Evolutionary conservation across 495 filamentous ascomycete genomes (phyloP).

Genomic region (Xylaria sp.): DNA sequence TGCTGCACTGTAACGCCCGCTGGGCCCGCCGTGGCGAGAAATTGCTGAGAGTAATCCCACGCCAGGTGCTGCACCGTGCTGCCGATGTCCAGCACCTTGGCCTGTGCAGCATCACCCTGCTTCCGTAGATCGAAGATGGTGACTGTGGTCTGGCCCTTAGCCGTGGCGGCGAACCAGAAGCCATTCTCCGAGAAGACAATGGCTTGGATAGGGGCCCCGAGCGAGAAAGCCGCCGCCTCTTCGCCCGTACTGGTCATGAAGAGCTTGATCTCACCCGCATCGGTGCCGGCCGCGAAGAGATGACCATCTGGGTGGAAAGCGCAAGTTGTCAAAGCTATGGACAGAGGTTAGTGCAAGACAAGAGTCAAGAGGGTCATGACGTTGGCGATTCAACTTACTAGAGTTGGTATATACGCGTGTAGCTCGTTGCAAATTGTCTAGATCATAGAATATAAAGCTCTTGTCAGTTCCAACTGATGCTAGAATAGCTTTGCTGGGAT

Average conservation of each 20-base stretch:
- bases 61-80: slow-evolving; percentile 71
- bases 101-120: slow-evolving; percentile 72
- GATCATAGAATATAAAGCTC: slow-evolving; percentile 90
- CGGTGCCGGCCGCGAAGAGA: slow-evolving; percentile 83
- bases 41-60: slow-evolving; percentile 97
- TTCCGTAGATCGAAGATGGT: slow-evolving; percentile 92
- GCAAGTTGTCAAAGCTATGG: slow-evolving; percentile 73
- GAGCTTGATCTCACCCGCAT: slow-evolving; percentile 78
- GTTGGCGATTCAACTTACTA: slow-evolving; percentile 62
- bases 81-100: slow-evolving; percentile 84
- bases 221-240: slow-evolving; percentile 72
- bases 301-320: slow-evolving; percentile 96
- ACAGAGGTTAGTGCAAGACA: slow-evolving; percentile 43
- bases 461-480: slow-evolving; percentile 92
- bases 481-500: slow-evolving; percentile 84
- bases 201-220: slow-evolving; percentile 70
- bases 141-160: slow-evolving; percentile 73
- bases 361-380: not conserved
- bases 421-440: slow-evolving; percentile 67
- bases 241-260: slow-evolving; percentile 80
- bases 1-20: slow-evolving; percentile 85
- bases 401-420: slow-evolving; percentile 82
- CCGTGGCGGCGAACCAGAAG: slow-evolving; percentile 87
- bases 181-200: slow-evolving; percentile 96
- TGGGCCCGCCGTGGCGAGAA: slow-evolving; percentile 80